phyloP scores from a whole-genome alignment of 768 basidiomycete species.

The Tephrocybe rancida region DNA sequence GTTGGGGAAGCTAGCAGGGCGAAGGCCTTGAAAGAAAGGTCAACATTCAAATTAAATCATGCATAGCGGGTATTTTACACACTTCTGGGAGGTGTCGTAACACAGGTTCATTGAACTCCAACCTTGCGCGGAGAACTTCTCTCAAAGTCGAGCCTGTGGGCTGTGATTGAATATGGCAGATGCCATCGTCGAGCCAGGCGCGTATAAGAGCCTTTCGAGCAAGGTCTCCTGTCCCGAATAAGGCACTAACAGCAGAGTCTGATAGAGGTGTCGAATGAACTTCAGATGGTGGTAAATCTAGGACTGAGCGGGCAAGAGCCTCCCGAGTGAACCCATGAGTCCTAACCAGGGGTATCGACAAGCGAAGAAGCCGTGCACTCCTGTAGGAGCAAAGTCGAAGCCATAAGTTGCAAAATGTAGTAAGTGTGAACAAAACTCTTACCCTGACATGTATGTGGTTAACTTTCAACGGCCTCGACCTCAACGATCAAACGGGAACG shows the following conservation, averaged over 20 bases:
- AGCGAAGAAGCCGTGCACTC: slow-evolving; percentile 51
- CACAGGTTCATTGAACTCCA: slow-evolving; percentile 71
- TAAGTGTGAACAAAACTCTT: neutral
- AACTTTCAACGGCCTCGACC: slow-evolving; percentile 23
- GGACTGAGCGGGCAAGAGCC: slow-evolving; percentile 65
- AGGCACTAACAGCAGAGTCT: slow-evolving; percentile 67
- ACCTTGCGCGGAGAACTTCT: slow-evolving; percentile 55
- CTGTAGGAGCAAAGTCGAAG: neutral
- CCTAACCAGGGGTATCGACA: slow-evolving; percentile 63
- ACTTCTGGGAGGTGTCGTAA: slow-evolving; percentile 71
- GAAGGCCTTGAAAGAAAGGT: slow-evolving; percentile 57
- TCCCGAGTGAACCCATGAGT: slow-evolving; percentile 77
- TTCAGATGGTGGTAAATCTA: slow-evolving; percentile 48
- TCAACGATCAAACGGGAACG: slow-evolving; percentile 21
- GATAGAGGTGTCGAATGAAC: slow-evolving; percentile 62
- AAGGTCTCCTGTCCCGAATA: slow-evolving; percentile 73
- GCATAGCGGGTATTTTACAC: slow-evolving; percentile 18
- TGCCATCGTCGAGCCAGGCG: slow-evolving; percentile 77
- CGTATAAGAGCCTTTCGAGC: slow-evolving; percentile 65
- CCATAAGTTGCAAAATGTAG: neutral
- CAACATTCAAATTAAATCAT: neutral
- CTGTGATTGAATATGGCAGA: slow-evolving; percentile 46
- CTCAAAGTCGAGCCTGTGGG: slow-evolving; percentile 36
- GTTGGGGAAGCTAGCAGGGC: slow-evolving; percentile 63
- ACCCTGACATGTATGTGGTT: slow-evolving; percentile 18